Evolutionary conservation across 139 green algal species (phyloP).

Genomic region (Pleodorina starrii): DNA sequence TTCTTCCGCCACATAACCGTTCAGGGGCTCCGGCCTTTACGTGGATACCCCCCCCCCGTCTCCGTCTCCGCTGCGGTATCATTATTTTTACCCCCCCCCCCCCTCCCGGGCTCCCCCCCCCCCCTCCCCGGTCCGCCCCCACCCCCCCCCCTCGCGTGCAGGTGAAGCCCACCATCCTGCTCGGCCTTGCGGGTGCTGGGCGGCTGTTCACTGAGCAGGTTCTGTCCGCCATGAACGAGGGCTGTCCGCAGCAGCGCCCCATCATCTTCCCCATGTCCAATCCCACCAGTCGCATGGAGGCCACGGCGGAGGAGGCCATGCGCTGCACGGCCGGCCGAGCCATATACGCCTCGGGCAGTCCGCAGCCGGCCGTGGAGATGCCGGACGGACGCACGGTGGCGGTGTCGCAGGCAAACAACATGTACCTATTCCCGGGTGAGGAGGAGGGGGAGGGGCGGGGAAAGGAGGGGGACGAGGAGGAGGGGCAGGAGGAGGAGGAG

Average conservation of each 20-base stretch:
- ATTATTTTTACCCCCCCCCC: too few species aligned
- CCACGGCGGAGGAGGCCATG: slow-evolving; percentile 75
- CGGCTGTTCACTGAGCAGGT: slow-evolving; percentile 80
- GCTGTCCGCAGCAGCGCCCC: slow-evolving; percentile 57
- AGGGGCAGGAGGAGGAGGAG: too few species aligned
- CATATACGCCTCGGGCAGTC: slow-evolving; percentile 89
- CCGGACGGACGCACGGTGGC: slow-evolving; percentile 31
- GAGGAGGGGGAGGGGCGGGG: too few species aligned
- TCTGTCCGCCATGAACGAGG: slow-evolving; percentile 74
- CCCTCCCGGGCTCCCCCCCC: too few species aligned
- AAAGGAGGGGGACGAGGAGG: too few species aligned
- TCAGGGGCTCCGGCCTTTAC: too few species aligned
- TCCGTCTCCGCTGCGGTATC: too few species aligned
- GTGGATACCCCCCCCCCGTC: too few species aligned
- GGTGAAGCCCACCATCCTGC: slow-evolving; percentile 86
- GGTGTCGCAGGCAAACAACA: slow-evolving; percentile 84
- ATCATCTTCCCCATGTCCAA: slow-evolving; percentile 91
- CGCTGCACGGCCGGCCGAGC: slow-evolving; percentile 62
- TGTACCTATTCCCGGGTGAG: slow-evolving; percentile 83
- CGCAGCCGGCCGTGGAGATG: slow-evolving; percentile 70
- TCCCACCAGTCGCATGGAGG: slow-evolving; percentile 84
- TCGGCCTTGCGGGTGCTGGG: slow-evolving; percentile 81
- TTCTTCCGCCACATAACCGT: too few species aligned
- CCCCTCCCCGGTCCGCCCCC: too few species aligned
- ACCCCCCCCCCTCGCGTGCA: neutral